Evolutionary conservation across 2,329 filamentous ascomycete species (phyloP).

Genomic region (Endothia cerciana): DNA sequence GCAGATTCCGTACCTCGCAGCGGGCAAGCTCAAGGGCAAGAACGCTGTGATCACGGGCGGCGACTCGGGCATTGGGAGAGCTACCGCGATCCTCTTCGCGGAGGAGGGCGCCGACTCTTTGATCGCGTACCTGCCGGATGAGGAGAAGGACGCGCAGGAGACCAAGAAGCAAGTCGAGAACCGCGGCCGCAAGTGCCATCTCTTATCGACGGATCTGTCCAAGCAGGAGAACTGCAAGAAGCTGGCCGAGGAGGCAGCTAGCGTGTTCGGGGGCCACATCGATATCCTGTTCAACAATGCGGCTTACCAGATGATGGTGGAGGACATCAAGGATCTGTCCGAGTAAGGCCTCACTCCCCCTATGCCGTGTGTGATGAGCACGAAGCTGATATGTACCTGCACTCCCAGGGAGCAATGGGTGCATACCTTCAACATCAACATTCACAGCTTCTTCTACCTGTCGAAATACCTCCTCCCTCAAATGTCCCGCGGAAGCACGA

Average conservation of each 20-base stretch:
- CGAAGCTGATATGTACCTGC: not conserved
- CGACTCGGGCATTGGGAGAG: slow-evolving; percentile 78
- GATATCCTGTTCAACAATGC: slow-evolving; percentile 79
- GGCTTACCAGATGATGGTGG: slow-evolving; percentile 74
- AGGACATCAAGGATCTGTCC: slow-evolving; percentile 70
- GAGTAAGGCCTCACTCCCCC: slow-evolving; percentile 54
- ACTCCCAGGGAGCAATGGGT: slow-evolving; percentile 71
- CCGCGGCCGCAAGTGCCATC: slow-evolving; percentile 66
- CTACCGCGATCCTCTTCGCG: slow-evolving; percentile 76
- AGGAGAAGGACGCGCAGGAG: slow-evolving; percentile 75
- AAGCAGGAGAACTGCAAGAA: slow-evolving; percentile 70
- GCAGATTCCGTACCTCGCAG: slow-evolving; percentile 72
- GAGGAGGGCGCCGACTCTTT: slow-evolving; percentile 78
- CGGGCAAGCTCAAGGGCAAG: slow-evolving; percentile 75
- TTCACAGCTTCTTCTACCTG: slow-evolving; percentile 80
- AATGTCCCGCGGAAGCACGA: slow-evolving; percentile 73
- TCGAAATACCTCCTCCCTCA: slow-evolving; percentile 77
- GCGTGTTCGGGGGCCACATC: slow-evolving; percentile 65
- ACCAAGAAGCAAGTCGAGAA: slow-evolving; percentile 73
- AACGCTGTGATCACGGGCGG: slow-evolving; percentile 81
- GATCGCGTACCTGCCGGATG: slow-evolving; percentile 75
- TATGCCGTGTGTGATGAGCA: no score
- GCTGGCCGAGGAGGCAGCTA: slow-evolving; percentile 67
- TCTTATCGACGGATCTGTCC: slow-evolving; percentile 67
- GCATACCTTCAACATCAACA: slow-evolving; percentile 80